Percentiles rank a stretch among this genome's conserved stretches.
Evolutionary conservation across 768 basidiomycete species (phyloP).

Genomic region (Candolleomyces eurysporus): DNA sequence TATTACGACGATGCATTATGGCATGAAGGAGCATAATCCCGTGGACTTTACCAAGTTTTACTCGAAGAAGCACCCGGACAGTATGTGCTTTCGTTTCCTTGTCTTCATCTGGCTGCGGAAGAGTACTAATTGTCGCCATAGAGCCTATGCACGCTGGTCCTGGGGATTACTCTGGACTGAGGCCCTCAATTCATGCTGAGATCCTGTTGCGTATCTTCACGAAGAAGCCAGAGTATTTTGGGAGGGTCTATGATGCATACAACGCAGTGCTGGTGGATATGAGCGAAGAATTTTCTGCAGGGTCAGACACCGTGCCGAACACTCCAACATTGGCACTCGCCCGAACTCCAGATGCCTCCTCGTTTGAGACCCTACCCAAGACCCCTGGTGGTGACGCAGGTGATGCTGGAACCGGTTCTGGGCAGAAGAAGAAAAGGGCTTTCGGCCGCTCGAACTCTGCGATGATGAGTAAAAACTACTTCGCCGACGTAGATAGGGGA

Average conservation of each 20-base stretch:
- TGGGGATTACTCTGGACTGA: conserved; percentile 63
- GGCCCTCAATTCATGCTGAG: conserved; percentile 68
- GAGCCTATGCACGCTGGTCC: conserved; percentile 41
- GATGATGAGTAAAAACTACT: neutral
- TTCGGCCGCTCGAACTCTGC: neutral
- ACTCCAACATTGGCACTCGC: neutral
- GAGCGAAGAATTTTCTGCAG: conserved; percentile 2
- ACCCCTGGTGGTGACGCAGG: neutral
- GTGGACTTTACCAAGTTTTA: conserved; percentile 72
- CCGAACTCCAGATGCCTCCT: neutral
- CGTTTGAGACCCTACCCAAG: neutral
- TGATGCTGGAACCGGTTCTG: neutral
- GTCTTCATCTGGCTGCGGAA: neutral
- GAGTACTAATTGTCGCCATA: conserved; percentile 19
- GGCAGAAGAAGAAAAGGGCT: neutral
- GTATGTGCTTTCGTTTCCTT: neutral
- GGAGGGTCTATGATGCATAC: conserved; percentile 69
- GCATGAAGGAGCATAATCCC: conserved; percentile 70
- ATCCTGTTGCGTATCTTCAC: conserved; percentile 69
- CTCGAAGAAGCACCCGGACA: conserved; percentile 59
- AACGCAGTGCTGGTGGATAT: conserved; percentile 37
- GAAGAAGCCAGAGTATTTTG: conserved; percentile 54
- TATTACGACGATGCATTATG: conserved; percentile 68
- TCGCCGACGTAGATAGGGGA: too few relatives aligned
- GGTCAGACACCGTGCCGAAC: neutral